phyloP scores from a whole-genome alignment of 1,284 basidiomycete genomes.

The Cutaneotrichosporon cavernicola region DNA sequence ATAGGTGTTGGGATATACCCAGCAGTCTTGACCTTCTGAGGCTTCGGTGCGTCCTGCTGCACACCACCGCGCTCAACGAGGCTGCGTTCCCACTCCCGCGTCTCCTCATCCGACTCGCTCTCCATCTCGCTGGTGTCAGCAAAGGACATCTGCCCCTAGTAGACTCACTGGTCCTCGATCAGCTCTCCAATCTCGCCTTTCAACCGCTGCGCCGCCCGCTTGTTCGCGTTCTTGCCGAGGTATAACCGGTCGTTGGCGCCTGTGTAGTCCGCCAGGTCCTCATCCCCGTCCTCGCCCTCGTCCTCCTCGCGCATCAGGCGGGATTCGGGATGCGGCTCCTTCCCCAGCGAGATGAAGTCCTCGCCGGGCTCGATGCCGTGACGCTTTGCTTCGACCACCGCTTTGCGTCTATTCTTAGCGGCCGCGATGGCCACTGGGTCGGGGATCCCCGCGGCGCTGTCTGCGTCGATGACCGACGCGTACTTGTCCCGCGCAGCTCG shows the following conservation, averaged over 20 bases:
- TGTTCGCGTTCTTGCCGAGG: constrained; percentile 78
- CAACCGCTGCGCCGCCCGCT: constrained; percentile 68
- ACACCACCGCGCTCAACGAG: constrained; percentile 19
- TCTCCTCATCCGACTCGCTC: constrained; percentile 75
- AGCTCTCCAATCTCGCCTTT: constrained; percentile 77
- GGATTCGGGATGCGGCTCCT: constrained; percentile 77
- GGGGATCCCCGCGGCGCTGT: constrained; percentile 62
- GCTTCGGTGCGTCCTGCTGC: constrained; percentile 7
- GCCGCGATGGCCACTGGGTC: constrained; percentile 71
- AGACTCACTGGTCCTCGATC: constrained; percentile 76
- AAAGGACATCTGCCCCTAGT: neutral
- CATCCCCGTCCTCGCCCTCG: constrained; percentile 86
- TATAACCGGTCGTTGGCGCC: constrained; percentile 82
- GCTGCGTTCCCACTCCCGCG: constrained; percentile 76
- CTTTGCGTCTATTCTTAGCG: constrained; percentile 75
- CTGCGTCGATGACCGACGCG: constrained; percentile 46
- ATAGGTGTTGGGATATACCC: constrained; percentile 73
- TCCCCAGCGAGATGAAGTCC: constrained; percentile 75
- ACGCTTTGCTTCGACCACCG: constrained; percentile 56
- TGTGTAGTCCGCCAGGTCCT: constrained; percentile 87
- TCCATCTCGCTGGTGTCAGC: constrained; percentile 62
- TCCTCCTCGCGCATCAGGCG: constrained; percentile 87
- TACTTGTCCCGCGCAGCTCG: constrained; percentile 47
- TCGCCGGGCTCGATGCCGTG: constrained; percentile 55
- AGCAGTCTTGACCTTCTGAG: constrained; percentile 52